phyloP scores from a whole-genome alignment of 306 rosid species.

The Begonia fuchsioides region DNA sequence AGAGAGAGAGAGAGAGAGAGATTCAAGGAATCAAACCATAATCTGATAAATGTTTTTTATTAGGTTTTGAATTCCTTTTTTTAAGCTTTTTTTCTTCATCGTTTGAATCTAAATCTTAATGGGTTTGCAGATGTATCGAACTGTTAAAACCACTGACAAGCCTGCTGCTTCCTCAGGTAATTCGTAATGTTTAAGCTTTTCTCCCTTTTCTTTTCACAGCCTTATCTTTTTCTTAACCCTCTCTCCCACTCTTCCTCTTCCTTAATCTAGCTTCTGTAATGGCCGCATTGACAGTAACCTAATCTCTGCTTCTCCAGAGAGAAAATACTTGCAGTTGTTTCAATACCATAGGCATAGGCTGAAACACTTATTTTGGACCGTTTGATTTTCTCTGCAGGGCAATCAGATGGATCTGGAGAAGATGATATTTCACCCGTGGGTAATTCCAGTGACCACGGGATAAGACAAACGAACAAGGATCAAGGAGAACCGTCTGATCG shows the following conservation, averaged over 20 bases:
- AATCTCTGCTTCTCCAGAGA: too few species aligned
- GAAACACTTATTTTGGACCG: background rate
- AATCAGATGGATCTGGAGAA: constrained; percentile 87
- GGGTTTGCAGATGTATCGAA: constrained; percentile 72
- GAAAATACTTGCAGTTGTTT: too few species aligned
- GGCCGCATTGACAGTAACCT: too few species aligned
- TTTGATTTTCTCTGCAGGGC: constrained; percentile 27
- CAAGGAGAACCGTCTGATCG: constrained; percentile 42
- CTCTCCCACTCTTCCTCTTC: background rate
- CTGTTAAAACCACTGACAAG: constrained; percentile 92
- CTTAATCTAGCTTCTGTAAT: too few species aligned
- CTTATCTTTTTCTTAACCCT: constrained; percentile 7
- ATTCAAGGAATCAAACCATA: background rate
- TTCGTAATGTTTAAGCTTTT: constrained; percentile 31
- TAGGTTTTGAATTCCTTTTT: background rate
- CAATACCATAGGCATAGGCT: too few species aligned
- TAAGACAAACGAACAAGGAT: constrained; percentile 23
- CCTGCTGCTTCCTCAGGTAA: constrained; percentile 95
- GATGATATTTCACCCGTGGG: constrained; percentile 53
- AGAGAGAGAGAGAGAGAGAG: constrained; percentile 6
- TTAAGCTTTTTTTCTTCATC: background rate
- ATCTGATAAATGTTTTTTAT: background rate
- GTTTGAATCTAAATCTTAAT: background rate
- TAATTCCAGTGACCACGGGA: constrained; percentile 12
- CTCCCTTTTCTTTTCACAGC: constrained; percentile 8